These are phyloP conservation scores for Sporothrix euskadiensis DNA, from an alignment of 2,329 filamentous ascomycete genomes.

Conservation along the genomic window DNA sequence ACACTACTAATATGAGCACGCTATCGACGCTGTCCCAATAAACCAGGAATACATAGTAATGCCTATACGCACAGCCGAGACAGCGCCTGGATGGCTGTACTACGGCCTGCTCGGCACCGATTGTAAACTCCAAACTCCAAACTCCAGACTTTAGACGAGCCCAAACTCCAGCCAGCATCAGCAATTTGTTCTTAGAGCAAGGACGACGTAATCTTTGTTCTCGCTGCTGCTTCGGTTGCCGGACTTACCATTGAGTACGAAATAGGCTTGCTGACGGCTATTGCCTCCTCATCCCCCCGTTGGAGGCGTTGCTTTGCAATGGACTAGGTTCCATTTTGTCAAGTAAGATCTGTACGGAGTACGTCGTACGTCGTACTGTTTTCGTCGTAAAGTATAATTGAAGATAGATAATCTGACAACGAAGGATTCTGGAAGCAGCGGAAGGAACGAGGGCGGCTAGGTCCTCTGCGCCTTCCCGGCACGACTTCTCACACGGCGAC, in stretches of 20 bases:
- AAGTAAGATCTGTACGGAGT: not conserved
- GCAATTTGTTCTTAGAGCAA: not conserved
- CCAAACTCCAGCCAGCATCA: not conserved
- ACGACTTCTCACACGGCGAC: not conserved
- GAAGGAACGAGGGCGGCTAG: not conserved
- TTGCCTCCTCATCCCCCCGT: not conserved
- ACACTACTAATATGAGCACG: not conserved
- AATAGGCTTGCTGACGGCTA: not conserved
- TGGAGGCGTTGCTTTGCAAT: not conserved
- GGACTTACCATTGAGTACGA: not conserved
- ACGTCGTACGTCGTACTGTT: too few relatives aligned
- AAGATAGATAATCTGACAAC: not conserved
- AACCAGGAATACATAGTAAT: too few relatives aligned
- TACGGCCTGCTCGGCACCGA: not conserved
- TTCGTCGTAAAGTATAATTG: too few relatives aligned
- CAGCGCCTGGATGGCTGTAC: not conserved
- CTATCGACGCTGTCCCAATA: too few relatives aligned
- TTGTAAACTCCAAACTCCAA: slow-evolving; percentile 13
- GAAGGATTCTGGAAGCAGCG: slow-evolving; percentile 13
- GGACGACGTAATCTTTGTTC: too few relatives aligned
- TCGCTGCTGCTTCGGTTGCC: not conserved
- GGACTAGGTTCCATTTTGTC: too few relatives aligned
- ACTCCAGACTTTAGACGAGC: not conserved
- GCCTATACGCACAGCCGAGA: not conserved
- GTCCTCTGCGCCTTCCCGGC: not conserved